Conservation (phyloP, 202 grass and related monocot genomes). For the Schoenoplectus triqueter region DNA sequence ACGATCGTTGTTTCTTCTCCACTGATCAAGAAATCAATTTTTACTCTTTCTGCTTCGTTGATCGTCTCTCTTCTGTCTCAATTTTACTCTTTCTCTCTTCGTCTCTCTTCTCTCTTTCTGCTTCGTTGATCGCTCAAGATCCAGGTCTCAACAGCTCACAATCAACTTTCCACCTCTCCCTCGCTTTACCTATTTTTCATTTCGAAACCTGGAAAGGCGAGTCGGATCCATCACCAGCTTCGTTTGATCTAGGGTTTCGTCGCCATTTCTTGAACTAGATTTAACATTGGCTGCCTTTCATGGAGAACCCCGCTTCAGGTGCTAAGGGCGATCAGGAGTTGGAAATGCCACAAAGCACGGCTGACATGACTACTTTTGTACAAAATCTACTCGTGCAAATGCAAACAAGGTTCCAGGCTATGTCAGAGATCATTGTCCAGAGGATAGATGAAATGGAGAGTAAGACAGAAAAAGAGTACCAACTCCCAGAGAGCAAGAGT, state of each 20-base stretch:
- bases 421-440: slow-evolving; percentile 29
- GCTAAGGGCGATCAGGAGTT: slow-evolving; percentile 67
- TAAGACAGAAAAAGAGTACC: slow-evolving; percentile 86
- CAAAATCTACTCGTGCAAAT: slow-evolving; percentile 92
- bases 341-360: slow-evolving; percentile 71
- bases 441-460: slow-evolving; percentile 97
- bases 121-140: too few species aligned
- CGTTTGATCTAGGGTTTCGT: too few species aligned
- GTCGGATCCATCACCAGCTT: not conserved
- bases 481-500: slow-evolving; percentile 54
- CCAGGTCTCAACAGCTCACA: not conserved
- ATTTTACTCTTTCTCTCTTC: too few species aligned
- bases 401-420: slow-evolving; percentile 86
- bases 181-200: not conserved
- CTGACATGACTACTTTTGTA: slow-evolving; percentile 95
- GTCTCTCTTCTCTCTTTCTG: too few species aligned
- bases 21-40: too few species aligned
- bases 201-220: not conserved
- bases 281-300: not conserved
- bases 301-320: slow-evolving; percentile 24
- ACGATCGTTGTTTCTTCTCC: too few species aligned
- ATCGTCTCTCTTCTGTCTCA: too few species aligned
- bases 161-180: not conserved
- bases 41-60: too few species aligned
- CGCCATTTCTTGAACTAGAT: too few species aligned